Base-by-base conservation (phyloP, 2,329 filamentous ascomycete genomes). In the Xylaria polymorpha region DNA sequence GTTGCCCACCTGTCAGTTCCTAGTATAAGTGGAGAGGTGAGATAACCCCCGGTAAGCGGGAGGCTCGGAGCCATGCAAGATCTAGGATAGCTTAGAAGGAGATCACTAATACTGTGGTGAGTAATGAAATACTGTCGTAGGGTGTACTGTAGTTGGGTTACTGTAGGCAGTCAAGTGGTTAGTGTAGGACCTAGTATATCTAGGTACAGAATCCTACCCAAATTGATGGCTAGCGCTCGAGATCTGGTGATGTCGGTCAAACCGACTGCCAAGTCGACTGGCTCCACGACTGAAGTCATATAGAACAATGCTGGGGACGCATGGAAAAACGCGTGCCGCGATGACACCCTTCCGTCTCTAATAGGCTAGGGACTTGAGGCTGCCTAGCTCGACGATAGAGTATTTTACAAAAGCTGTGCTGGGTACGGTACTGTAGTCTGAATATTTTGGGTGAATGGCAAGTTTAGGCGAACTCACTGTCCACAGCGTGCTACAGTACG, bases 51-150 rank as follows among this genome's bases (percentile, higher is more conserved):
- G 55, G 70, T 39, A 63, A 64, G 70, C 62, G 68, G 70, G 70
- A 61, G 64, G 67, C 67, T 71, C 64, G 61, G 64, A 46, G 57
- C 32, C 59, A 72, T 72, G 68, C 70, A 68, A 72, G 68, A 70
- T 72, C 70, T 68, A 55, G 63, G 64, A 63, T 58, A 46, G 61
- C 44, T 64, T 59, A 14, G 20, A 63, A 63, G 59, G 37, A 58
- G 65, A 67, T 59, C 61, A 57, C 55, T 64, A 44, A 35, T 44
- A 64, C 46, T 60, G 62, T 25, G 29, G 18, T 32, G 29, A 53
- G 51, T 22, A 55, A 63, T 48, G n/a, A 57, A 43, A 51, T 29
- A 39, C 25, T 29, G 25, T 29, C 25, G 25, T 29, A 29, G 25
- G 48, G 48, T 25, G 59, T n/a, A n/a, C n/a, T n/a, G n/a, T 20